Base-by-base conservation (phyloP, 2,329 filamentous ascomycete genomes). In the Fusarium piperis region DNA sequence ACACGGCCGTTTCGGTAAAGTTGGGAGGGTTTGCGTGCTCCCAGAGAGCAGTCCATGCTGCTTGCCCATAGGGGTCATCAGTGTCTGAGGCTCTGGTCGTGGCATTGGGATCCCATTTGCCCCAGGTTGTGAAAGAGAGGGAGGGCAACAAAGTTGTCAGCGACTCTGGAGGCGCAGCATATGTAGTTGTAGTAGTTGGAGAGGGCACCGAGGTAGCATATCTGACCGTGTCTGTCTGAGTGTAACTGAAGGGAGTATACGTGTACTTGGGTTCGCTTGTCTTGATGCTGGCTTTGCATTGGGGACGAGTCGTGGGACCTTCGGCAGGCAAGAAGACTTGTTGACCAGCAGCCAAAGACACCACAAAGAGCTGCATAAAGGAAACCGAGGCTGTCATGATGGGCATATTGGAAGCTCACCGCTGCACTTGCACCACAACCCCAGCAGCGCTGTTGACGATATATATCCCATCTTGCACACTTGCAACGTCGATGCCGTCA, bases 1-100 rank as follows among this genome's bases (percentile, higher is more conserved):
- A 79, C 12, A 79, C 32, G 15, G 64, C 74, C 23, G 65, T 77
- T 33, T 78, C 75, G 4, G 79, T 81, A 55, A 80, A 81, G 52
- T 80, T 80, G 39, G 78, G 77, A 11, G 78, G 79, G 35, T 79
- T 78, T 11, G 77, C 79, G 39, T 74, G 64, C 11, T 79, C 72
- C 80, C 79, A 81, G 1, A 81, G 71, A 3, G 75, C 78, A 10
- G 71, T 79, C 73, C 79, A 81, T 2, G 78, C 78, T 1, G 78
- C 79, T 11, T 70, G 71, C 0, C 80, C 79, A 28, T 79, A 80
- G 0, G 72, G 74, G 38, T 80, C 76, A 38, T 79, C 67, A 0
- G 72, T 74, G 39, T 79, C 78, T 3, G 74, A 76, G 0, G 78
- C 76, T 36, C 73, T 72, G 7, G 63, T 59, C 2, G 75, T 79